Conservation (phyloP, 2,329 filamentous ascomycete species). For the Kalaharituber pfeilii region DNA sequence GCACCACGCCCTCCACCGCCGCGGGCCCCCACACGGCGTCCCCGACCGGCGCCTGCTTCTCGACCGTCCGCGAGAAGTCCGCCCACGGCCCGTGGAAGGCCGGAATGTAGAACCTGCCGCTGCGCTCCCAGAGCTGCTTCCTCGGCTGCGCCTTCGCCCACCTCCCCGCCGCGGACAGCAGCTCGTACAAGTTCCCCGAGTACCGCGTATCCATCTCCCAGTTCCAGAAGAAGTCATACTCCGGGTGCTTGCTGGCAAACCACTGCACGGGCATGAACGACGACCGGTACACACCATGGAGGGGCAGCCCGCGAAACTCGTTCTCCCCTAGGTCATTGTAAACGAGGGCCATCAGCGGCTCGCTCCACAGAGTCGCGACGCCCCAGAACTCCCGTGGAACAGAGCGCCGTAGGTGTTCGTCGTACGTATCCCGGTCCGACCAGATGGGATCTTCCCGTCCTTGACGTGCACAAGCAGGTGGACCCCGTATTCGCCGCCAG, state of each 20-base stretch:
- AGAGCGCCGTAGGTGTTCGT: slow-evolving; percentile 43
- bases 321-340: slow-evolving; percentile 48
- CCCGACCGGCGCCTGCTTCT: slow-evolving; percentile 28
- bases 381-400: slow-evolving; percentile 74
- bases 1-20: slow-evolving; percentile 40
- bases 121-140: slow-evolving; percentile 68
- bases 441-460: slow-evolving; percentile 57
- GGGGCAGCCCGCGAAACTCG: slow-evolving; percentile 45
- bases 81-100: slow-evolving; percentile 61
- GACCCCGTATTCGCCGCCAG: slow-evolving; percentile 72
- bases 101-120: slow-evolving; percentile 59
- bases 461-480: slow-evolving; percentile 75
- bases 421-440: slow-evolving; percentile 54
- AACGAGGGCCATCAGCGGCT: slow-evolving; percentile 76
- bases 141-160: slow-evolving; percentile 60
- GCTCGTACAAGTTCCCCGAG: slow-evolving; percentile 67
- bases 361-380: slow-evolving; percentile 82
- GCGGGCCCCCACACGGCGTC: slow-evolving; percentile 67
- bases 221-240: slow-evolving; percentile 85
- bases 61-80: slow-evolving; percentile 60
- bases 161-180: slow-evolving; percentile 49
- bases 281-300: slow-evolving; percentile 84
- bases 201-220: slow-evolving; percentile 92
- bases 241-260: slow-evolving; percentile 73
- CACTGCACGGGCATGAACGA: slow-evolving; percentile 90